Base-by-base conservation (phyloP, 1,139 yeast genomes). In the Candida frijolesensis region DNA sequence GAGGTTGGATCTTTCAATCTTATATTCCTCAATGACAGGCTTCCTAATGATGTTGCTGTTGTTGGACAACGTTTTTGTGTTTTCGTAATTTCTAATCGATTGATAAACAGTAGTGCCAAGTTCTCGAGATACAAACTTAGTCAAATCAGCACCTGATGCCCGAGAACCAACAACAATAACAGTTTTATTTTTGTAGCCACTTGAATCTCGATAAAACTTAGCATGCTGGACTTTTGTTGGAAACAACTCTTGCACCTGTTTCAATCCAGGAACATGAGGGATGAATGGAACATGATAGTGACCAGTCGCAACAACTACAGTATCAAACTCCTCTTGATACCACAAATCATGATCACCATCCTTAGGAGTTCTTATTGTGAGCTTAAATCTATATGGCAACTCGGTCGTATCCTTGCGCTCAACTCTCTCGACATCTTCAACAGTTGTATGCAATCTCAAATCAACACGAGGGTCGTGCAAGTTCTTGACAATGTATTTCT, bases 101-200 rank as follows among this genome's bases (percentile, higher is more conserved):
- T 70, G 74, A 52, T 63, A 62, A 3, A 70, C 72, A 1, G 40
- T 47, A 1, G 57, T 54, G 7, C 45, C 48, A 10, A 68, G 70
- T 19, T 56, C 51, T 15, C 60, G 59, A 3, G 70, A 63, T 3
- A 70, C 54, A 25, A 61, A 63, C 47, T 63, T 60, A 1, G 68
- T 65, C 51, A 76, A 64, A 55, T 77, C 82, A 5, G 72, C 69
- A 2, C 80, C 80, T 3, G 78, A 73, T 1, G 80, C 74, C 43
- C 79, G 61, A 1, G 79, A 72, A 0, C 82, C 82, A 40, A 77
- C 65, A 11, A 76, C 71, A 1, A 77, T 50, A 8, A 74, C 70
- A 0, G 59, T 64, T 55, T 74, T 63, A 45, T 62, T 68, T 35
- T 60, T 56, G 51, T 70, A 75, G 3, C 54, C 57, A 1, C 58